These are phyloP conservation scores for Chytriomyces sp. DNA, from an alignment of 192 early-diverging fungal species.

Conservation along the genomic window DNA sequence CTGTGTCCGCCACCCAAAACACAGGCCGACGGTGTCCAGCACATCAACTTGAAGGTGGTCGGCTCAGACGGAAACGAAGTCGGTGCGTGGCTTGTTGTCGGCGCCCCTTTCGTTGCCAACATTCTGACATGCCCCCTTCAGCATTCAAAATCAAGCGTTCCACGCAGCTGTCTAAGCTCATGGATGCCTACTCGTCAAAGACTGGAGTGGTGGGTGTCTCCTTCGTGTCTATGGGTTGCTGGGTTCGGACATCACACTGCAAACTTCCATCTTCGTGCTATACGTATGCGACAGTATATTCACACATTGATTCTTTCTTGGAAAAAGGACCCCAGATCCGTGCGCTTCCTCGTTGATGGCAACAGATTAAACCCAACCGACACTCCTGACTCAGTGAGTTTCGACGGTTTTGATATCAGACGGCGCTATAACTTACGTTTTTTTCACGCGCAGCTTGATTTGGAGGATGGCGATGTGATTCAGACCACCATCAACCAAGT, in stretches of 20 bases:
- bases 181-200: slow-evolving; percentile 91
- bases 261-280: background rate
- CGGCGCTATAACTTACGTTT: background rate
- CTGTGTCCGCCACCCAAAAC: too few species aligned
- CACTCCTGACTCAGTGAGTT: slow-evolving; percentile 80
- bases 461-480: slow-evolving; percentile 95
- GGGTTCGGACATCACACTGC: background rate
- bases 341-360: slow-evolving; percentile 94
- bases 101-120: background rate
- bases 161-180: slow-evolving; percentile 88
- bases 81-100: slow-evolving; percentile 62
- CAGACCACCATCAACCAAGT: slow-evolving; percentile 94
- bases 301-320: slow-evolving; percentile 4
- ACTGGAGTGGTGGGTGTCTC: slow-evolving; percentile 63
- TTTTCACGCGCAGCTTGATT: slow-evolving; percentile 66
- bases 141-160: slow-evolving; percentile 97
- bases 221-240: background rate
- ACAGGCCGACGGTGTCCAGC: slow-evolving; percentile 52
- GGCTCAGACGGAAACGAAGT: slow-evolving; percentile 57
- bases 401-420: background rate
- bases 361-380: slow-evolving; percentile 75
- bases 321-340: slow-evolving; percentile 65
- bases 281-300: background rate
- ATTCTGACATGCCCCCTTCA: slow-evolving; percentile 33
- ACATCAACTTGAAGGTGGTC: slow-evolving; percentile 92